phyloP scores from a whole-genome alignment of 352 stramenopile genomes.

The Elongisporangium undulatum region DNA sequence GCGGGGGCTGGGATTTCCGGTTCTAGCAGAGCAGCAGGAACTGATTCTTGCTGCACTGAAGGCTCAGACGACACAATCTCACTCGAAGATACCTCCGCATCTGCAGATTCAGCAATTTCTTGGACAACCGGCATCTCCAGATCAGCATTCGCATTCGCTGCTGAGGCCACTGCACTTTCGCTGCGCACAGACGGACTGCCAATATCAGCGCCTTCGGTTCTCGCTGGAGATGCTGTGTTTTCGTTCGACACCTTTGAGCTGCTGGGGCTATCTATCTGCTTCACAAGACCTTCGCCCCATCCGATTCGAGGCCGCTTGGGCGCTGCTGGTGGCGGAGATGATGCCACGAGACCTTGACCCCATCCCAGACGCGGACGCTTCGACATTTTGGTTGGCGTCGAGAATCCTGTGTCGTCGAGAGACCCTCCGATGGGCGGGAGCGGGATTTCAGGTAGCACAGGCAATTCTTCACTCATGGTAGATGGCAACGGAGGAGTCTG shows the following conservation, averaged over 20 bases:
- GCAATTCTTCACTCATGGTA: slow-evolving; percentile 41
- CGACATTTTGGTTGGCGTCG: slow-evolving; percentile 40
- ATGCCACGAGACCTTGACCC: slow-evolving; percentile 76
- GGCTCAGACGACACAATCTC: neutral
- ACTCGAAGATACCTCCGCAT: neutral
- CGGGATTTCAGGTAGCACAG: slow-evolving; percentile 64
- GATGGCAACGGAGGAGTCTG: slow-evolving; percentile 4
- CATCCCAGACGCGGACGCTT: slow-evolving; percentile 73
- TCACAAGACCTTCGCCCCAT: slow-evolving; percentile 76
- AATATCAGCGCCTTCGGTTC: neutral
- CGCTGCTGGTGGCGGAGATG: slow-evolving; percentile 45
- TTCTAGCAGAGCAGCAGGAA: neutral
- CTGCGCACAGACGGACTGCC: neutral
- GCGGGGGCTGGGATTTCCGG: neutral
- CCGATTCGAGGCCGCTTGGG: slow-evolving; percentile 75
- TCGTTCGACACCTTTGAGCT: neutral
- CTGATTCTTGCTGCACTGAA: neutral
- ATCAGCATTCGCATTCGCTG: neutral
- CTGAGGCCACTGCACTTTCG: neutral
- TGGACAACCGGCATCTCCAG: neutral
- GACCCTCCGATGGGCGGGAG: slow-evolving; percentile 16
- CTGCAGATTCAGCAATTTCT: neutral
- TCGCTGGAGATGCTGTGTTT: neutral
- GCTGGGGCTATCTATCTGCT: slow-evolving; percentile 10
- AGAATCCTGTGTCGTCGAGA: slow-evolving; percentile 13